Evolutionary conservation across 257 asterid genomes (phyloP).

Genomic region (Penstemon newberryi): DNA sequence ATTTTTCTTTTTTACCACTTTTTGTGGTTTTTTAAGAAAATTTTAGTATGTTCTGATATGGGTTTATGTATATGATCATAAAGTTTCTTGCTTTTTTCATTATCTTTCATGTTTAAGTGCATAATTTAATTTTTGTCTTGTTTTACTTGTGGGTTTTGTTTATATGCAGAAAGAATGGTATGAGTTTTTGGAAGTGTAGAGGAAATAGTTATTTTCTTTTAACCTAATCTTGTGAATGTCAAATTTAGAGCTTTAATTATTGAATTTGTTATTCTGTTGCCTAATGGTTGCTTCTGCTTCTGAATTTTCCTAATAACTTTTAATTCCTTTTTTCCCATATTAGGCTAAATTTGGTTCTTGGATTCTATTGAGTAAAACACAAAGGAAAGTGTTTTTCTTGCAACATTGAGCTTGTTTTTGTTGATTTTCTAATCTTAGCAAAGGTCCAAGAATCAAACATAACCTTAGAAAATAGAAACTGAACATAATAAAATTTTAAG

Average conservation of each 20-base stretch:
- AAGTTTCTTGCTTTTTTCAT: conserved; percentile 27
- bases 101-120: background rate
- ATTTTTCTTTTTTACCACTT: background rate
- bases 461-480: background rate
- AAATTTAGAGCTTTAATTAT: conserved; percentile 9
- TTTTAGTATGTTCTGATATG: conserved; percentile 23
- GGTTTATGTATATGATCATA: conserved; percentile 28
- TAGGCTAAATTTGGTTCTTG: too few relatives aligned
- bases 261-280: conserved; percentile 7
- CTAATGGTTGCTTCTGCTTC: background rate
- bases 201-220: background rate
- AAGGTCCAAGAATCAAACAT: too few relatives aligned
- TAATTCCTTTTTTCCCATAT: background rate
- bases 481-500: background rate
- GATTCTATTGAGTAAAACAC: background rate
- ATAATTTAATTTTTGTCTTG: background rate
- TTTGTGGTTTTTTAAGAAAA: conserved; percentile 13
- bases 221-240: conserved; percentile 2
- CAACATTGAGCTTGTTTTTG: background rate
- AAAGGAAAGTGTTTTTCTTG: background rate
- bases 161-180: background rate
- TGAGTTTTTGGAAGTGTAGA: background rate
- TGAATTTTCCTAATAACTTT: background rate
- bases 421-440: background rate
- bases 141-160: conserved; percentile 10